Evolutionary conservation across 805 yeast species (phyloP), one percentile per base, ranked within the genome.

Genomic region (Kodamaea kaohsiungensis): DNA sequence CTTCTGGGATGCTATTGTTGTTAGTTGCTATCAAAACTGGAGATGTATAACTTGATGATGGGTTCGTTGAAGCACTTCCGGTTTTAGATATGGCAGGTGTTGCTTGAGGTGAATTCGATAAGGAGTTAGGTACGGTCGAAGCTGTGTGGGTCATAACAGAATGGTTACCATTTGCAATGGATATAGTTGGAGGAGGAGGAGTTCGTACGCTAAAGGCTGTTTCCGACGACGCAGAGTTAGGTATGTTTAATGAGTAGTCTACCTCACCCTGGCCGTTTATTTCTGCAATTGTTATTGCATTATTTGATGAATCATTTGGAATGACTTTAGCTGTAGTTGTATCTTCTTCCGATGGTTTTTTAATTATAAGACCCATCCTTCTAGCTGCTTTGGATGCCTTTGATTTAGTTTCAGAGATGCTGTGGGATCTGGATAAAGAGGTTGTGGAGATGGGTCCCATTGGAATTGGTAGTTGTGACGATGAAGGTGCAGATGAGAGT

Each of bases 331-430:
- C 25, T 8, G 22, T 17, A 2, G 45, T 7, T 17, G 25, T 17
- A 17, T 53, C 60, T 18, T 47, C 51, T 7, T 67, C 73, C 7
- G 66, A 69, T 1, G 73, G 64, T 50, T 71, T 77, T 52, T 81
- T 82, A 51, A 83, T 80, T 39, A 88, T 83, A 52, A 88, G 80
- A 0, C 92, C 93, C 91, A 86, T 87, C 57, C 93, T 74, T 63
- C 87, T 83, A 0, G 89, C 83, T 3, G 90, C 89, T 53, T 84
- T 78, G n/a, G 88, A 79, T 7, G 85, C 74, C 46, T 65, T 64
- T n/a, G 60, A 49, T n/a, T 72, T 73, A 33, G 72, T 71, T 54
- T 78, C 80, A 1, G 75, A 68, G 3, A 70, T 61, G 30, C 71
- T 65, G 49, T 69, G 61, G 1, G 71, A 63, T 38, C 78, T 57